Evolutionary conservation across 495 filamentous ascomycete species (phyloP).

Genomic region (Penicillium malachiteum): DNA sequence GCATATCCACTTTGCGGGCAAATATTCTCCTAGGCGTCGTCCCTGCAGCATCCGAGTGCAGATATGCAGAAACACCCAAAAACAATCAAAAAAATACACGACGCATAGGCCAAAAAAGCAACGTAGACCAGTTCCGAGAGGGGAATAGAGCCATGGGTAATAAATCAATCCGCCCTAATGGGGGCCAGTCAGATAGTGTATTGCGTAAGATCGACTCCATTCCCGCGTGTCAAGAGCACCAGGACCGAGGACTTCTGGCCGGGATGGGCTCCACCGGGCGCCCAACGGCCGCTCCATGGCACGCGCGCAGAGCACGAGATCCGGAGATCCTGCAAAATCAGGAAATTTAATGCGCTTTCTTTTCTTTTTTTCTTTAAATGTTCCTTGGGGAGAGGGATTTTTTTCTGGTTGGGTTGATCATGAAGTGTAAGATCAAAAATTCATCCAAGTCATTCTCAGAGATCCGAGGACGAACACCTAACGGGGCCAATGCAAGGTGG

Average conservation of each 20-base stretch:
- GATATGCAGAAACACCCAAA: background rate
- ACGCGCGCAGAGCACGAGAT: constrained; percentile 23
- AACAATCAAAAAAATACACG: background rate
- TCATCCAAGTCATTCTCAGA: background rate
- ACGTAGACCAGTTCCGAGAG: background rate
- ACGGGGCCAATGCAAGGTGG: background rate
- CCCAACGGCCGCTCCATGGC: constrained; percentile 22
- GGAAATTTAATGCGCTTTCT: background rate
- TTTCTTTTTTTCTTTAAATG: background rate
- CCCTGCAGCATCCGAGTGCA: constrained; percentile 8
- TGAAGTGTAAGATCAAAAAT: background rate
- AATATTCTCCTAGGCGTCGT: background rate
- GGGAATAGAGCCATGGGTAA: background rate
- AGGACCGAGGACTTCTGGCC: background rate
- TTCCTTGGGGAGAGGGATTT: background rate
- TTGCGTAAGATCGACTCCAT: constrained; percentile 26
- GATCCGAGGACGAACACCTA: background rate
- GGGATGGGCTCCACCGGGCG: constrained; percentile 21
- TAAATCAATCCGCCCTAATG: background rate
- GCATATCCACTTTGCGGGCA: constrained; percentile 4
- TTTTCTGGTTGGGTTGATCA: background rate
- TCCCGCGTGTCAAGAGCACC: constrained; percentile 21
- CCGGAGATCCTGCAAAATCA: background rate
- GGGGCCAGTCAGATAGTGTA: constrained; percentile 7
- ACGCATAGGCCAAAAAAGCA: background rate